phyloP scores from a whole-genome alignment of 176 grass and related monocot species.

The Microstegium vimineum region DNA sequence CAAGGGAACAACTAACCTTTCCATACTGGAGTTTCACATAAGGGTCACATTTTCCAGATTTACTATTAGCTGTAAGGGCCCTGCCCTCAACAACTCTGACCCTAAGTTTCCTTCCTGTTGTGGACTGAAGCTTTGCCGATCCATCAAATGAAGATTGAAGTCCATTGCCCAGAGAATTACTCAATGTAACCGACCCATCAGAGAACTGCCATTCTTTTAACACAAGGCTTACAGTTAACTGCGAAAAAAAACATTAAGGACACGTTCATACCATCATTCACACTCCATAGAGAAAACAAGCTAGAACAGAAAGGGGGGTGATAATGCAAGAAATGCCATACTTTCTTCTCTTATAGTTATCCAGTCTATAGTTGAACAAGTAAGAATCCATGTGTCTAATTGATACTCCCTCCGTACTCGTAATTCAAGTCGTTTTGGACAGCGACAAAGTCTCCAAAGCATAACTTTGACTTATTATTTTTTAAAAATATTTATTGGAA shows the following conservation, averaged over 20 bases:
- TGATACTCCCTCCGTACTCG: too few species aligned
- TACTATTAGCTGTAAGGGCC: conserved; percentile 58
- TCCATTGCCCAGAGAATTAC: conserved; percentile 35
- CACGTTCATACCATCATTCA: conserved; percentile 2
- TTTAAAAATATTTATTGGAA: too few species aligned
- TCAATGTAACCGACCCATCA: conserved; percentile 77
- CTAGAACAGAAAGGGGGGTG: not conserved
- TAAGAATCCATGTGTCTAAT: not conserved
- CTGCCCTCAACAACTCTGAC: conserved; percentile 72
- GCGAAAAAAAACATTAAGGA: conserved; percentile 20
- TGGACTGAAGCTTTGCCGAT: conserved; percentile 44
- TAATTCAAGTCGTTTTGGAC: too few species aligned
- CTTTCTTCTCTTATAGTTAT: not conserved
- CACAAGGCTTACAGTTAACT: conserved; percentile 79
- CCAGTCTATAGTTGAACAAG: not conserved
- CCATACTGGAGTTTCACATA: conserved; percentile 92
- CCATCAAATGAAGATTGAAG: conserved; percentile 31
- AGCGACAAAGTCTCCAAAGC: too few species aligned
- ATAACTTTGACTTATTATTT: too few species aligned
- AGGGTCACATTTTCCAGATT: conserved; percentile 85
- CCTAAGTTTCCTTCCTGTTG: conserved; percentile 80
- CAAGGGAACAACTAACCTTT: conserved; percentile 58
- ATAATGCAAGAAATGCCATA: conserved; percentile 3
- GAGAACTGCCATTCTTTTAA: conserved; percentile 97
- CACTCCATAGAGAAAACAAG: conserved; percentile 2